Percentiles rank a stretch among this genome's conserved stretches.
Conservation (phyloP, 257 asterid species). For the Ilex aquifolium region DNA sequence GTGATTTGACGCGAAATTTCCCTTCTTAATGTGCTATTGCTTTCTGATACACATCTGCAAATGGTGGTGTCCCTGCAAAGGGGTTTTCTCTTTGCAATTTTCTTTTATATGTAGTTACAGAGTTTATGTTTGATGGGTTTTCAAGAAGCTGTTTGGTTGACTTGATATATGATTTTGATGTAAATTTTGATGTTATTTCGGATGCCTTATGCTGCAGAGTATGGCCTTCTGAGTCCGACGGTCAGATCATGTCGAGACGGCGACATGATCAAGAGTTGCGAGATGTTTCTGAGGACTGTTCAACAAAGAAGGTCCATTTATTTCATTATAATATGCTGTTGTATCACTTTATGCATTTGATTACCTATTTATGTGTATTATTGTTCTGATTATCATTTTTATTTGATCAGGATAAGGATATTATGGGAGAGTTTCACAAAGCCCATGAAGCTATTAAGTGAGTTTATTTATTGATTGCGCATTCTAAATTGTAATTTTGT, state of each 20-base stretch:
- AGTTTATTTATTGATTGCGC: constrained; percentile 15
- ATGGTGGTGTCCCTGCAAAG: too few species aligned
- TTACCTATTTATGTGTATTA: not conserved
- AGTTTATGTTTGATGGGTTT: not conserved
- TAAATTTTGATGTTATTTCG: not conserved
- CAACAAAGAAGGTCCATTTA: constrained; percentile 23
- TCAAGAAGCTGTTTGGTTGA: not conserved
- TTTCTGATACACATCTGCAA: too few species aligned
- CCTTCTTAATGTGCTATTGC: too few species aligned
- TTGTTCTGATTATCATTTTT: too few species aligned
- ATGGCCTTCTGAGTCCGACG: constrained; percentile 34
- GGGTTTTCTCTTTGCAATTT: not conserved
- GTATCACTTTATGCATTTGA: not conserved
- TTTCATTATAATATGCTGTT: not conserved
- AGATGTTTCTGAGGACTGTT: constrained; percentile 31
- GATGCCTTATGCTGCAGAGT: constrained; percentile 22
- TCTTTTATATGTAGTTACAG: not conserved
- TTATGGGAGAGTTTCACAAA: constrained; percentile 38
- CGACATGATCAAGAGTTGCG: constrained; percentile 25
- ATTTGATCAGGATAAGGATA: constrained; percentile 29
- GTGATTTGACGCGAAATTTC: too few species aligned
- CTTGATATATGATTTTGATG: not conserved
- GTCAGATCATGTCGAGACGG: constrained; percentile 22
- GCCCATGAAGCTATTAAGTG: constrained; percentile 54
- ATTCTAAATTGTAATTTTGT: not conserved